Evolutionary conservation across 805 yeast species (phyloP).

Genomic region (Naumovozyma baii): DNA sequence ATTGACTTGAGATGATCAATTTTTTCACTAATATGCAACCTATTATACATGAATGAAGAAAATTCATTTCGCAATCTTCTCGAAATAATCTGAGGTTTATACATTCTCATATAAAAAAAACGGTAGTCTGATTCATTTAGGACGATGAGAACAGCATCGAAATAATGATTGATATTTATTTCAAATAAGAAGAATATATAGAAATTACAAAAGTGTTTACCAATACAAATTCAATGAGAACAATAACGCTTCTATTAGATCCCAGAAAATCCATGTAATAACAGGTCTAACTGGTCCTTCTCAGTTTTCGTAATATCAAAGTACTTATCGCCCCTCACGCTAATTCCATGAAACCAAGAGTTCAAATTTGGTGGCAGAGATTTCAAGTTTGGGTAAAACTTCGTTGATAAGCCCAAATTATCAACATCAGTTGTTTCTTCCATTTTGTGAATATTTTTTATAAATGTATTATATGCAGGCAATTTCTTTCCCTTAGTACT

Average conservation of each 20-base stretch:
- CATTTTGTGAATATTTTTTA: neutral
- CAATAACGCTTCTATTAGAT: constrained; percentile 3
- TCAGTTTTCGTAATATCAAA: constrained; percentile 1
- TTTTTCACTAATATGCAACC: too few species aligned
- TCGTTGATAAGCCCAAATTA: too few species aligned
- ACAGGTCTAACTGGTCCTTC: constrained; percentile 11
- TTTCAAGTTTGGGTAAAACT: neutral
- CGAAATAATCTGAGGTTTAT: too few species aligned
- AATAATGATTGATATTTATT: too few species aligned
- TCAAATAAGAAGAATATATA: neutral
- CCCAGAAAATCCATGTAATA: constrained; percentile 23
- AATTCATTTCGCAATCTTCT: too few species aligned
- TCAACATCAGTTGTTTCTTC: neutral
- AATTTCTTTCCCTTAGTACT: too few species aligned
- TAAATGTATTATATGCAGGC: neutral
- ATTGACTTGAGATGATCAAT: too few species aligned
- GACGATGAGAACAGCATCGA: too few species aligned
- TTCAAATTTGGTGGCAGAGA: constrained; percentile 3
- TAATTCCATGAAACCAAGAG: constrained; percentile 11
- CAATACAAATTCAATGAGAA: neutral
- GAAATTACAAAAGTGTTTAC: neutral
- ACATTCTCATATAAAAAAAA: too few species aligned
- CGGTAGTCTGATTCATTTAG: too few species aligned
- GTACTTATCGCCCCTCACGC: constrained; percentile 2
- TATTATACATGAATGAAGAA: too few species aligned